These are phyloP conservation scores for Porpolomopsis calyptriformis DNA, from an alignment of 768 basidiomycete genomes.

Conservation along the genomic window DNA sequence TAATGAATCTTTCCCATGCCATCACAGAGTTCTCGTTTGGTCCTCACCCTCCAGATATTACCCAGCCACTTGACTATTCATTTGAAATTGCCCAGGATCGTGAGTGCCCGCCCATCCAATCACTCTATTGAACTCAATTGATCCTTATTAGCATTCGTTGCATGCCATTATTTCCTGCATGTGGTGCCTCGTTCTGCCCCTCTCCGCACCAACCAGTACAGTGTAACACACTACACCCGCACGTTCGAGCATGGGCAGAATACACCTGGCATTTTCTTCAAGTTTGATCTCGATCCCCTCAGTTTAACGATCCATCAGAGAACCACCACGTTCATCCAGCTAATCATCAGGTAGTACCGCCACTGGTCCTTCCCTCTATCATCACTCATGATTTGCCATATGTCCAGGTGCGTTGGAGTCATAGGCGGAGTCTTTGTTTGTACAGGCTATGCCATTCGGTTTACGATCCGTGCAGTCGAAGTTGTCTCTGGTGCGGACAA, in stretches of 20 bases:
- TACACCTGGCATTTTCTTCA: slow-evolving; percentile 95
- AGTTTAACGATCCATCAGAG: slow-evolving; percentile 78
- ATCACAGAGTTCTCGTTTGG: slow-evolving; percentile 97
- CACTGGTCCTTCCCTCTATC: background rate
- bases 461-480: slow-evolving; percentile 54
- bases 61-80: slow-evolving; percentile 87
- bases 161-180: slow-evolving; percentile 91
- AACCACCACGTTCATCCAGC: slow-evolving; percentile 70
- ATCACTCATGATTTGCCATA: background rate
- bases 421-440: slow-evolving; percentile 87
- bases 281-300: slow-evolving; percentile 92
- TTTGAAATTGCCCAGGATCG: slow-evolving; percentile 64
- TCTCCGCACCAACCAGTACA: slow-evolving; percentile 76
- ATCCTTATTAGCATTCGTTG: slow-evolving; percentile 55
- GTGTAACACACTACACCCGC: slow-evolving; percentile 86
- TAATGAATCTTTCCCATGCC: slow-evolving; percentile 94
- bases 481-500: slow-evolving; percentile 49
- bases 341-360: slow-evolving; percentile 53
- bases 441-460: slow-evolving; percentile 62
- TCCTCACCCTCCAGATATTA: slow-evolving; percentile 89
- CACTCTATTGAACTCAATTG: slow-evolving; percentile 5
- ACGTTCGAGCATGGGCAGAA: slow-evolving; percentile 63
- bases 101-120: slow-evolving; percentile 31
- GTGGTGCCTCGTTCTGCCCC: slow-evolving; percentile 73
- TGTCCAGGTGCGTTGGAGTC: slow-evolving; percentile 67